Base-by-base conservation (phyloP, 2,329 filamentous ascomycete genomes). In the Hymenoscyphus repandus region DNA sequence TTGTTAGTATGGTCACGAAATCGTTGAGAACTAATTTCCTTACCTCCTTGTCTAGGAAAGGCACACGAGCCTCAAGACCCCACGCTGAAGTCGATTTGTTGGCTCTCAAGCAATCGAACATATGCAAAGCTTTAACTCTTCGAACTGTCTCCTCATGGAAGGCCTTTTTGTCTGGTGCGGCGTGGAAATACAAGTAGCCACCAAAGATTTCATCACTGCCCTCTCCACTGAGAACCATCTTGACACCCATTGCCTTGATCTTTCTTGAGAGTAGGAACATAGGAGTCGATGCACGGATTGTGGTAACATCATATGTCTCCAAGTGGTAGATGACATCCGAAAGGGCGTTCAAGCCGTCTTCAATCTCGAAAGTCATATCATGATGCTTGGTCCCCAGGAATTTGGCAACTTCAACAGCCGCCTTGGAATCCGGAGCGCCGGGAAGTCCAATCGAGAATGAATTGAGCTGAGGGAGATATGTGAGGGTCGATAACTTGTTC, bases 31-130 rank as follows among this genome's bases (percentile, higher is more conserved):
- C 32, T 15, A 30, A 17, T 11, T 17, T 22, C 64, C 72, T 66
- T 65, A 83, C 80, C 73, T 90, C 75, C 79, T 96, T 97, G 74
- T 99, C 93, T 56, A 99, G 75, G 82, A 99, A 99, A 3, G 93
- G 93, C 55, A 99, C 93, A 67, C 93, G 90, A 39, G 95, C 93
- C 75, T 99, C 93, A 32, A 99, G 82, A 66, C 93, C 93, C 93
- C 93, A 99, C 5, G 93, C 93, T 6, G 90, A 91, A 15, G 93
- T 99, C 34, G 92, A 97, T 79, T 99, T 99, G 86, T 99, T 99
- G 70, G 93, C 93, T 64, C 93, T 86, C 64, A 99, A 78, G 72
- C 93, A 97, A 72, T 99, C 93, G n/a, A 91, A 83, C 58, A 96
- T 74, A 68, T 99, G 93, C 60, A 99, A 77, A 82, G 97, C 92